phyloP scores from a whole-genome alignment of 148 eudicot genomes.

The Rhododendron mucronatum region DNA sequence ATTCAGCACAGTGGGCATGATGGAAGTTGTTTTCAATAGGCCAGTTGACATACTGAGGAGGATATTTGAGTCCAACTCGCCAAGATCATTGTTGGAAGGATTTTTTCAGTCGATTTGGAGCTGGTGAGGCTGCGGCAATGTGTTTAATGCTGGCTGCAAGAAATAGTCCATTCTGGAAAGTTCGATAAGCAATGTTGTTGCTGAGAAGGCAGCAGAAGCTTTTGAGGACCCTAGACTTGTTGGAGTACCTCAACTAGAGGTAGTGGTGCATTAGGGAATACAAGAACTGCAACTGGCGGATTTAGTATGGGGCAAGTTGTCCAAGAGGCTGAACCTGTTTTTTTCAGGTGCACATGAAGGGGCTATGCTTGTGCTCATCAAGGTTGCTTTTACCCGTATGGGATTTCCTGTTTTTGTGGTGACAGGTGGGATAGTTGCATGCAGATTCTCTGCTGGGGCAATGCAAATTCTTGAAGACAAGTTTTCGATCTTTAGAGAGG shows the following conservation, averaged over 20 bases:
- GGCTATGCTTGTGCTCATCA: slow-evolving; percentile 86
- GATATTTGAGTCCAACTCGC: slow-evolving; percentile 81
- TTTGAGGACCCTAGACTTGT: slow-evolving; percentile 97
- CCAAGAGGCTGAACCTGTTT: slow-evolving; percentile 95
- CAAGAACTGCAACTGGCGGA: slow-evolving; percentile 79
- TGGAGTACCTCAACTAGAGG: slow-evolving; percentile 93
- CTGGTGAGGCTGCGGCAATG: slow-evolving; percentile 96
- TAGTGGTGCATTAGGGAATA: slow-evolving; percentile 66
- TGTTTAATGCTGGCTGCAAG: slow-evolving; percentile 87
- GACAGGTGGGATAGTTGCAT: slow-evolving; percentile 56
- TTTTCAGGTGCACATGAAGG: slow-evolving; percentile 99
- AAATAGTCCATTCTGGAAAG: slow-evolving; percentile 66
- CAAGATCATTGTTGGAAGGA: slow-evolving; percentile 88
- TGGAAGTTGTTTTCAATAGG: slow-evolving; percentile 91
- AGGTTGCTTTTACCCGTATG: slow-evolving; percentile 91
- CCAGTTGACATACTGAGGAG: slow-evolving; percentile 93
- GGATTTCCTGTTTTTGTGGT: slow-evolving; percentile 75
- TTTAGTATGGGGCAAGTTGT: slow-evolving; percentile 99
- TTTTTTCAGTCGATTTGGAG: slow-evolving; percentile 88
- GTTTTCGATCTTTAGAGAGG: slow-evolving; percentile 82
- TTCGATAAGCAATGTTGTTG: slow-evolving; percentile 66
- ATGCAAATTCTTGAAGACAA: slow-evolving; percentile 90
- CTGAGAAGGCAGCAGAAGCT: slow-evolving; percentile 95
- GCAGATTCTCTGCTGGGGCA: slow-evolving; percentile 72
- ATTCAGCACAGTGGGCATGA: slow-evolving; percentile 99